A percentile compares a stretch with the other conserved stretches of the same genome.
Evolutionary conservation across 2,329 filamentous ascomycete genomes (phyloP).

Genomic region (Dactylonectria estremocensis): DNA sequence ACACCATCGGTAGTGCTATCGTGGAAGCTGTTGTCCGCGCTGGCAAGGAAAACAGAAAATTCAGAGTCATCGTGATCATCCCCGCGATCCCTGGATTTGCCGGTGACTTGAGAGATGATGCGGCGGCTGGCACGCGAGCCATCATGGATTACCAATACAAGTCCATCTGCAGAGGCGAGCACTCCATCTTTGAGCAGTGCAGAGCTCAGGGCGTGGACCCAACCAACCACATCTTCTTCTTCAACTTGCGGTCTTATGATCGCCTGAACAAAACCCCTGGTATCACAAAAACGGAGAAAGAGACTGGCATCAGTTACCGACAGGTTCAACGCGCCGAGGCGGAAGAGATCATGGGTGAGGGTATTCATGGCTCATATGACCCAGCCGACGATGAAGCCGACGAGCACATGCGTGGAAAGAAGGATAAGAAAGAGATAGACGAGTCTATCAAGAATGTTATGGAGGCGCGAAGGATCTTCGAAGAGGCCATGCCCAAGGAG

Average conservation of each 20-base stretch:
- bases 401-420: slow-evolving; percentile 62
- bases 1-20: slow-evolving; percentile 89
- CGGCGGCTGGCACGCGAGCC: slow-evolving; percentile 87
- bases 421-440: slow-evolving; percentile 56
- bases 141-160: slow-evolving; percentile 99
- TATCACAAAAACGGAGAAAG: slow-evolving; percentile 82
- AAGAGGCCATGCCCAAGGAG: slow-evolving; percentile 60
- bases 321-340: slow-evolving; percentile 91
- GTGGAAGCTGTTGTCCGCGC: slow-evolving; percentile 91
- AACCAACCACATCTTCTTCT: slow-evolving; percentile 87
- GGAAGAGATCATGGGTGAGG: slow-evolving; percentile 86
- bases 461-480: slow-evolving; percentile 68
- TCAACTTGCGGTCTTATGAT: slow-evolving; percentile 94
- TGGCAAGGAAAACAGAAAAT: slow-evolving; percentile 86
- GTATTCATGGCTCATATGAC: slow-evolving; percentile 73
- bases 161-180: slow-evolving; percentile 90
- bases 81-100: slow-evolving; percentile 95
- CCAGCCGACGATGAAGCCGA: slow-evolving; percentile 62
- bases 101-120: slow-evolving; percentile 87
- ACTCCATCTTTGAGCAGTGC: slow-evolving; percentile 91
- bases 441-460: slow-evolving; percentile 55
- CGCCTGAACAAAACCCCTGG: slow-evolving; percentile 87
- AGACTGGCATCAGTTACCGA: slow-evolving; percentile 87
- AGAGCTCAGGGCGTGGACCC: slow-evolving; percentile 82
- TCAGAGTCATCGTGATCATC: slow-evolving; percentile 90